phyloP scores from a whole-genome alignment of 192 early-diverging fungal species.

The Dissophora ornata region DNA sequence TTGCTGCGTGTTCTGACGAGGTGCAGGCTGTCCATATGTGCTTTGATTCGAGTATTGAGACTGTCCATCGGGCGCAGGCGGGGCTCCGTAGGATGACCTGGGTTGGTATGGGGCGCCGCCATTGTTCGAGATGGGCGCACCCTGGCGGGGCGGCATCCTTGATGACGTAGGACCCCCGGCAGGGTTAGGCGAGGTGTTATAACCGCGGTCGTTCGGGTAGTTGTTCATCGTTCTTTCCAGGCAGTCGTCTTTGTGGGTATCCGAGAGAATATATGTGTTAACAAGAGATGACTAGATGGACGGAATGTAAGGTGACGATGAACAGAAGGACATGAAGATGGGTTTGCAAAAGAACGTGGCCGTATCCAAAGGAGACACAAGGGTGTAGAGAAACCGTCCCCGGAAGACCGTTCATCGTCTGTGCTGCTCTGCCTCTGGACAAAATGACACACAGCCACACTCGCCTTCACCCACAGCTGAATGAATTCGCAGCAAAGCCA shows the following conservation, averaged over 20 bases:
- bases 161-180: slow-evolving; percentile 6
- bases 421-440: no score
- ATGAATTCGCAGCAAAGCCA: no score
- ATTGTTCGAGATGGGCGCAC: slow-evolving; percentile 1
- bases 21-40: slow-evolving; percentile 35
- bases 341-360: no score
- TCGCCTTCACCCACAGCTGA: no score
- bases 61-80: slow-evolving; percentile 5
- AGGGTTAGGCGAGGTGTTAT: slow-evolving; percentile 26
- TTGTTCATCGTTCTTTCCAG: slow-evolving; percentile 24
- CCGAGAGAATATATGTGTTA: not conserved
- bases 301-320: no score
- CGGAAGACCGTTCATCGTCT: no score
- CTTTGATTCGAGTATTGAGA: slow-evolving; percentile 11
- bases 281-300: no score
- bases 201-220: slow-evolving; percentile 39
- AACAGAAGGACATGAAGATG: no score
- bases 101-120: slow-evolving; percentile 18
- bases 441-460: no score
- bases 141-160: slow-evolving; percentile 25
- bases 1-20: slow-evolving; percentile 19
- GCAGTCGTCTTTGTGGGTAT: not conserved
- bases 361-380: no score
- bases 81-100: slow-evolving; percentile 10
- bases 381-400: no score